Evolutionary conservation across 139 green algal genomes (phyloP), one percentile per base, ranked within the genome.

Genomic region (Coccomyxa sp.): DNA sequence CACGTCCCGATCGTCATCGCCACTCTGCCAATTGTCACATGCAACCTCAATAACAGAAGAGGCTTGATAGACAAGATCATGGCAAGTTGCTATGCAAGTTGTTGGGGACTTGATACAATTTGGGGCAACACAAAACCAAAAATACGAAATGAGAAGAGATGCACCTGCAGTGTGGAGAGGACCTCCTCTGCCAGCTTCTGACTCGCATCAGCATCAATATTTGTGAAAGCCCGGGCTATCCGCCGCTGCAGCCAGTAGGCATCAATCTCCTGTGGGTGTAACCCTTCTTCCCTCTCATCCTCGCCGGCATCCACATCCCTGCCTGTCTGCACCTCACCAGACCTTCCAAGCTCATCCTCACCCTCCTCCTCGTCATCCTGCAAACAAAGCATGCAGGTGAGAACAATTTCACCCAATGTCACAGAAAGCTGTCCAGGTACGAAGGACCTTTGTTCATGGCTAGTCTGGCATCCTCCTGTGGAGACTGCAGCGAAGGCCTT

Each of bases 241-340:
- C 93, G 86, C 31, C 97, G 93, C 92, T 99, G 97, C 87, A 99
- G 93, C 97, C 97, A 99, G 91, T 98, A 99, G 10, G 97, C 97
- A 84, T 99, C 97, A 84, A 99, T 98, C 79, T 98, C 95, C 85
- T 94, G 67, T 27, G 81, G 77, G 23, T 86, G 79, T 15, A 87
- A 28, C 23, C 89, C 85, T 9, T 88, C 84, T 30, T 90, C 87
- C 0, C 60, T 67, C 23, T 82, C 86, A 51, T 93, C 90, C 58
- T 90, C 92, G 10, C 85, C 89, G 0, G 87, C 91, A 11, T 91
- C 89, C 7, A 90, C 91, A 38, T 95, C 91, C 59, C 87, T 83
- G 28, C 87, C 85, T 71, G 87, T 85, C 68, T 83, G 77, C 45
- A 90, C 87, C 13, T 85, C 82, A 30, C 15, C 68, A 13, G 27